Percentiles rank a stretch among this genome's conserved stretches.
phyloP scores from a whole-genome alignment of 2,329 filamentous ascomycete species.

The Aspergillus sp. region DNA sequence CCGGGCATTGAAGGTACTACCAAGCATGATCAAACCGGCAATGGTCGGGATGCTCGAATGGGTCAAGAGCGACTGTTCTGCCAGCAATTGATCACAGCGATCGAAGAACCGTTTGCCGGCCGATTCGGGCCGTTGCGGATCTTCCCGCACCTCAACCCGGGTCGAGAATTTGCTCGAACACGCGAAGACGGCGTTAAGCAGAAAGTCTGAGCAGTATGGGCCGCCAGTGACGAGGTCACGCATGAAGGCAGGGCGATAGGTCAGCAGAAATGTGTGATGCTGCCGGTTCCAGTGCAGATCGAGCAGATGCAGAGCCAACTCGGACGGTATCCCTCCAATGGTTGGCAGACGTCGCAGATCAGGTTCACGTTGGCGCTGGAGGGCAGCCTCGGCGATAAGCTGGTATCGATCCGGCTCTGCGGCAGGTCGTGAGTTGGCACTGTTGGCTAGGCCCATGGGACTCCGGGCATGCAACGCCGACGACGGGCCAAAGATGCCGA shows the following conservation, averaged over 20 bases:
- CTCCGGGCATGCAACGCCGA: constrained; percentile 8
- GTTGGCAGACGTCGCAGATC: background rate
- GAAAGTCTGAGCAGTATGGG: constrained; percentile 54
- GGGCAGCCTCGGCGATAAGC: constrained; percentile 22
- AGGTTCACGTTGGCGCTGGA: constrained; percentile 48
- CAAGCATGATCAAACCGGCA: background rate
- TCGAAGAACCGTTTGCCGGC: constrained; percentile 53
- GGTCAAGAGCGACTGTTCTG: constrained; percentile 24
- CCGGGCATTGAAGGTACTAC: constrained; percentile 8
- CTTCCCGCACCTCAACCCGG: constrained; percentile 48
- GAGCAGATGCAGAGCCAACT: constrained; percentile 55
- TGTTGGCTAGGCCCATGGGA: background rate
- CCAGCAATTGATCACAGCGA: constrained; percentile 51
- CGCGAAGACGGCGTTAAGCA: constrained; percentile 56
- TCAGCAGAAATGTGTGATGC: constrained; percentile 51
- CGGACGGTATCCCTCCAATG: constrained; percentile 57
- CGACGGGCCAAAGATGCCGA: constrained; percentile 8
- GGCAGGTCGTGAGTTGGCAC: background rate
- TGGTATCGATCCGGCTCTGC: constrained; percentile 7
- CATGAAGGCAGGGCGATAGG: constrained; percentile 58
- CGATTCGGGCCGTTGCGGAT: constrained; percentile 50
- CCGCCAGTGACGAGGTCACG: constrained; percentile 47
- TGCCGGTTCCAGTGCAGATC: constrained; percentile 57
- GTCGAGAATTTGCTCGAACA: constrained; percentile 51
- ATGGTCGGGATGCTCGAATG: constrained; percentile 9